Percentiles rank a stretch among this genome's conserved stretches.
These are phyloP conservation scores for Anthostomella pinea DNA, from an alignment of 2,329 filamentous ascomycete species.

Conservation along the genomic window DNA sequence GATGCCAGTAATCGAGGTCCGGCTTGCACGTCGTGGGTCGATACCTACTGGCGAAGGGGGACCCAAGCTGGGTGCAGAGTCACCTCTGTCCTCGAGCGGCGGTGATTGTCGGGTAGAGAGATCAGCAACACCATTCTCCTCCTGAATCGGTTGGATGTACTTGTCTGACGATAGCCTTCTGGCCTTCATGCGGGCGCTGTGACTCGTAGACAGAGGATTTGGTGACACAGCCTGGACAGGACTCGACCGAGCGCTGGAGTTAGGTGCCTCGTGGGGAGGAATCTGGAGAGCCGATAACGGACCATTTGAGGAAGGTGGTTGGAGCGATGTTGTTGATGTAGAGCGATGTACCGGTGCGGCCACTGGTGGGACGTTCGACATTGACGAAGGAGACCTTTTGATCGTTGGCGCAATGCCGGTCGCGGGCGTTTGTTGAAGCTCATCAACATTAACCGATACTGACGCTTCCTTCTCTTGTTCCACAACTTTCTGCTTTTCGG, in stretches of 20 bases:
- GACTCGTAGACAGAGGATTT: constrained; percentile 13
- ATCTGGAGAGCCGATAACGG: constrained; percentile 11
- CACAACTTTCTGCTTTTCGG: constrained; percentile 27
- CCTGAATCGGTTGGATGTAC: constrained; percentile 40
- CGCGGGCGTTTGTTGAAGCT: constrained; percentile 62
- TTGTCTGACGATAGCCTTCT: constrained; percentile 29
- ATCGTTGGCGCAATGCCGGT: constrained; percentile 42
- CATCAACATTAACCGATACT: constrained; percentile 58
- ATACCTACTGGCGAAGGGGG: constrained; percentile 18
- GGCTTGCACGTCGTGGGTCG: constrained; percentile 10
- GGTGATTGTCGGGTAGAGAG: constrained; percentile 10
- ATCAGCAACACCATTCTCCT: constrained; percentile 35
- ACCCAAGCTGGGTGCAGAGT: constrained; percentile 8
- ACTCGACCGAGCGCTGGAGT: not conserved
- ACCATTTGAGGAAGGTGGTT: constrained; percentile 6
- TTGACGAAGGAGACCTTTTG: constrained; percentile 27
- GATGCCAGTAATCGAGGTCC: constrained; percentile 41
- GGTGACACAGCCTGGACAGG: constrained; percentile 4
- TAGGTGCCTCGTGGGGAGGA: constrained; percentile 6
- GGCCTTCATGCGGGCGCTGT: constrained; percentile 21
- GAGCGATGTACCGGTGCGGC: constrained; percentile 13
- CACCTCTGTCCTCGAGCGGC: constrained; percentile 22
- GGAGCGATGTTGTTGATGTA: constrained; percentile 19
- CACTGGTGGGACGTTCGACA: constrained; percentile 24
- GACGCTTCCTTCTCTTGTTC: constrained; percentile 49